Conservation (phyloP, 306 rosid genomes). For the Pterocarpus santalinus region DNA sequence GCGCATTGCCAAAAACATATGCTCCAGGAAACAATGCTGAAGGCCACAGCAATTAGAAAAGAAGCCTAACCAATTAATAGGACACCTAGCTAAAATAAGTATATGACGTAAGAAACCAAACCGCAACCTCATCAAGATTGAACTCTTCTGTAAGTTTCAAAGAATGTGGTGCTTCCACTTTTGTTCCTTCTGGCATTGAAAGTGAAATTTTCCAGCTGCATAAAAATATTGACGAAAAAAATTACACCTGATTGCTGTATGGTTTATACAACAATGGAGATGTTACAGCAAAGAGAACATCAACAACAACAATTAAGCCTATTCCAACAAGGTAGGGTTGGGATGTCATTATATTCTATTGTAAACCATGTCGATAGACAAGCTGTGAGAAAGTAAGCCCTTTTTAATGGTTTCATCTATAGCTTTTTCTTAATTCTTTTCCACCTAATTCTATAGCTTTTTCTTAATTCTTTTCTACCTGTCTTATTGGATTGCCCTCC, state of each 20-base stretch:
- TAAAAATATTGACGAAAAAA: constrained; percentile 13
- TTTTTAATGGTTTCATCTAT: neutral
- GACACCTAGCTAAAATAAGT: neutral
- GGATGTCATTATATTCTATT: neutral
- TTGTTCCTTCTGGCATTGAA: constrained; percentile 71
- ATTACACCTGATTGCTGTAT: neutral
- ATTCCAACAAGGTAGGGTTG: neutral
- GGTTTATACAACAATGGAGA: neutral
- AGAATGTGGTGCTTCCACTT: constrained; percentile 72
- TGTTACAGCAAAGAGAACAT: neutral
- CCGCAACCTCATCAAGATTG: constrained; percentile 73
- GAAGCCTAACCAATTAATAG: neutral
- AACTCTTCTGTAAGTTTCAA: constrained; percentile 64
- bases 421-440: too few species aligned
- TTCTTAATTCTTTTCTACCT: too few species aligned
- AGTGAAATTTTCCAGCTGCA: constrained; percentile 82
- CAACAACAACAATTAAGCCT: too few species aligned
- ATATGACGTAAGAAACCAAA: constrained; percentile 21
- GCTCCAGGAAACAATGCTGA: neutral
- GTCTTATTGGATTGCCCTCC: too few species aligned
- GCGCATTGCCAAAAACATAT: neutral
- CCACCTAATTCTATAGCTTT: too few species aligned
- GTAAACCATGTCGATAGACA: neutral
- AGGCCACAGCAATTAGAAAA: neutral
- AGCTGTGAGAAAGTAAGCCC: neutral